phyloP scores from a whole-genome alignment of 306 rosid species.

The Rubus idaeus region DNA sequence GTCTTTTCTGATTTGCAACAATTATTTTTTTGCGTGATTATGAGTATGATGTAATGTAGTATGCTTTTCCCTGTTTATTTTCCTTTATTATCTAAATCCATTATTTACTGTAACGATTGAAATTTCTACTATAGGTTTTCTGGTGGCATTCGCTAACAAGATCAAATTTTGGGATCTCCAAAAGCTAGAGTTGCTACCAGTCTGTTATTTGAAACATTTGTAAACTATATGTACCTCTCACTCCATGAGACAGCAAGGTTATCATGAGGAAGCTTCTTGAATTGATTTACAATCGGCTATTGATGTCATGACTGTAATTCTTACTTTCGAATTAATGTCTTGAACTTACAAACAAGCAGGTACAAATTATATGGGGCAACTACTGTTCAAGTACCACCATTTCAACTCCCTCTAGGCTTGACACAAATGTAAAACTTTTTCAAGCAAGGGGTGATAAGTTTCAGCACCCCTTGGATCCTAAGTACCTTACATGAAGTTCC shows the following conservation, averaged over 20 bases:
- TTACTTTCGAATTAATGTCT: not conserved
- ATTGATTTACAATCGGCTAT: not conserved
- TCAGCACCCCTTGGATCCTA: not conserved
- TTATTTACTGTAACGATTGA: not conserved
- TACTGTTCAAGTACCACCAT: not conserved
- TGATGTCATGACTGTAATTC: not conserved
- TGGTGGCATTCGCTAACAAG: not conserved
- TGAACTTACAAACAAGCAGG: not conserved
- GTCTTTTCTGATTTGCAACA: not conserved
- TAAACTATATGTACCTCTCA: not conserved
- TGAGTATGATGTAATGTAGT: not conserved
- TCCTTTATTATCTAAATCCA: not conserved
- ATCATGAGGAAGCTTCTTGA: not conserved
- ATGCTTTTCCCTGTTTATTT: not conserved
- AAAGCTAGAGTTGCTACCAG: not conserved
- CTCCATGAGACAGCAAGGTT: not conserved
- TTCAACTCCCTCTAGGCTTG: not conserved
- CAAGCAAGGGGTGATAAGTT: not conserved
- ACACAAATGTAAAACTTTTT: not conserved
- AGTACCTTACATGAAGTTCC: not conserved
- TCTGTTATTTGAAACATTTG: not conserved
- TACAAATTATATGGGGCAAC: not conserved
- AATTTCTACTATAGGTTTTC: not conserved
- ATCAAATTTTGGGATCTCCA: not conserved
- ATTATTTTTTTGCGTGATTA: not conserved